Evolutionary conservation across 139 green algal species (phyloP), one percentile per base, ranked within the genome.

Genomic region (Nannochloris sp.): DNA sequence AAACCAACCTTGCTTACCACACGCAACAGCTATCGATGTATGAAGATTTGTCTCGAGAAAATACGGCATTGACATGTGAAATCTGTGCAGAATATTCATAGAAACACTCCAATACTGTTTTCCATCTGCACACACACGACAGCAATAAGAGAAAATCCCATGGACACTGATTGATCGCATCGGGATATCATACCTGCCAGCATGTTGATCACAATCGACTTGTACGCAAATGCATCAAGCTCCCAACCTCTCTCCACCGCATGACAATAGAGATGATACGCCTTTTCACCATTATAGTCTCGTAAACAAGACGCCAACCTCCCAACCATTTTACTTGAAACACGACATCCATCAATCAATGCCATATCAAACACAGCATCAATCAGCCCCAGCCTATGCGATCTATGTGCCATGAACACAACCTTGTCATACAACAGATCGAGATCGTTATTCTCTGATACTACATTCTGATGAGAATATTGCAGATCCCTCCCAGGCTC

Each of bases 1-100:
- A 44, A 57, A 29, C 58, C 58, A 64, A 12, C 58, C 58, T 10
- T 57, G 13, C 58, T 59, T 59, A 16, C 58, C 58, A 31, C 20
- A 29, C 0, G 14, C 16, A 5, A 64, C 58, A 31, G 56, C 58
- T 13, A 64, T 31, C 11, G 58, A 64, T 17, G 58, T 64, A 9
- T 64, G 58, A n/a, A 64, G 23, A 26, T 29, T 44, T 26, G 58
- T 64, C 14, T 64, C 58, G 9, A 49, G 17, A 10, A 17, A n/a
- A 14, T 17, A 64, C 20, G 58, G 58, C 17, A 64, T 16, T 2
- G 17, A 17, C 20, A 64, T 59, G 23, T 64, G 58, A 2, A 59
- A 49, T 50, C 58, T 29, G 10, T 64, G 58, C 13, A 49, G n/a
- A 29, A 64, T 29, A 28, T 44, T 6, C 40, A 64, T 31, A 6